Evolutionary conservation across 345 rosid genomes (phyloP), one percentile per base, ranked within the genome.

Genomic region (Brassica incana): DNA sequence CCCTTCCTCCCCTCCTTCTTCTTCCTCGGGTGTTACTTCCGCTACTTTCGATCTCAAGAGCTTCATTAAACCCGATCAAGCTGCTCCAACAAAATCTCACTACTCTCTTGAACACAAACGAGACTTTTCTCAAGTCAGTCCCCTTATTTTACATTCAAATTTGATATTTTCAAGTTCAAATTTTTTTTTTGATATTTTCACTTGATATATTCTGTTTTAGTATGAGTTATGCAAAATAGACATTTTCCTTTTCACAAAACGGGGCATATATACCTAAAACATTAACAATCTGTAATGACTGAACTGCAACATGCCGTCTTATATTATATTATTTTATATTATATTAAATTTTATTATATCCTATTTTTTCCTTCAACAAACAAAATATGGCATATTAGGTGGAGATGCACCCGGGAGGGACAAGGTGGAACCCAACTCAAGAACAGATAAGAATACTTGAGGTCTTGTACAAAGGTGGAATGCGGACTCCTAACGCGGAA

Each of bases 361-460:
- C 38, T 50, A 18, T 74, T 20, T 56, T 1, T 29, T 14, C 50
- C 12, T 43, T 45, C n/a, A 25, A 59, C 33, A 35, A 75, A 63
- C 8, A 20, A 63, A 14, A 62, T 27, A 30, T 65, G 23, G 16
- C 7, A 65, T 65, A 16, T 15, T 33, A 90, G 97, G 90, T 90
- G 87, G 98, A 94, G 78, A 89, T 94, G 16, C 99, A 91, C 63
- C 94, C 91, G 0, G 99, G 99, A 74, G 99, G 99, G 50, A 93
- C 98, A 36, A 69, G 99, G 73, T 95, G 99, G 99, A 95, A 95
- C 67, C 99, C 99, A 9, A 95, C 99, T 5, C 98, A 95, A 79
- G 99, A 95, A 14, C 99, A 95, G 83, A 90, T 95, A 76, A 92
- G 92, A 64, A 91, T 95, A 78, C 83, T 95, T 35, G 99, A 95